A percentile compares a stretch with the other conserved stretches of the same genome.
phyloP scores from a whole-genome alignment of 768 basidiomycete species.

The Rhodotorula graminis region DNA sequence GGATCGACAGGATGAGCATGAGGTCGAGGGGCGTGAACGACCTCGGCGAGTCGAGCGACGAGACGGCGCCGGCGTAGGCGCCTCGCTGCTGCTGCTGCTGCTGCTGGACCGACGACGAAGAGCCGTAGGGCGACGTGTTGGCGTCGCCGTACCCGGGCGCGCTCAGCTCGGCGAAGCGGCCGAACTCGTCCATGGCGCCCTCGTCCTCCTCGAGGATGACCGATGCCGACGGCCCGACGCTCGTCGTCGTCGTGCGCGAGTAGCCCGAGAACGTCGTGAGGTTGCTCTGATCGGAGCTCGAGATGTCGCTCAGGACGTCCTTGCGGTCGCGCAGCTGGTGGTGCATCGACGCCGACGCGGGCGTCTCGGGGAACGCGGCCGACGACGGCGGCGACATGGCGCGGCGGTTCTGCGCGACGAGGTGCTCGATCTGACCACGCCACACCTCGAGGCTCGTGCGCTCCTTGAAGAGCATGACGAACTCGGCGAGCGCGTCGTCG shows the following conservation, averaged over 20 bases:
- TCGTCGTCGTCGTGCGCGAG: slow-evolving; percentile 30
- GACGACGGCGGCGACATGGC: slow-evolving; percentile 28
- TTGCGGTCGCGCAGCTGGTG: background rate
- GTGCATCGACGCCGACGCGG: background rate
- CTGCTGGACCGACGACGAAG: background rate
- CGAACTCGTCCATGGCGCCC: slow-evolving; percentile 11
- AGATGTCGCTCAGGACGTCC: slow-evolving; percentile 8
- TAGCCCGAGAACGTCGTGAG: slow-evolving; percentile 22
- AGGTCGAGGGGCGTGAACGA: slow-evolving; percentile 88
- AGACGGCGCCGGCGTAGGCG: background rate
- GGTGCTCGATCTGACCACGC: slow-evolving; percentile 72
- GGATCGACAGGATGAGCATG: slow-evolving; percentile 83
- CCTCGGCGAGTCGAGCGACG: slow-evolving; percentile 46
- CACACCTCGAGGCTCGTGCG: slow-evolving; percentile 82
- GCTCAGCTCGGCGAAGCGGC: slow-evolving; percentile 1
- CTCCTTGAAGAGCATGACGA: slow-evolving; percentile 93
- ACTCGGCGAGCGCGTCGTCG: slow-evolving; percentile 85
- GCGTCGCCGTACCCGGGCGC: background rate
- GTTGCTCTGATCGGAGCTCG: slow-evolving; percentile 12
- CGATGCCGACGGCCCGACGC: slow-evolving; percentile 11
- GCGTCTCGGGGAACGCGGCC: background rate
- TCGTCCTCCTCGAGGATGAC: slow-evolving; percentile 24
- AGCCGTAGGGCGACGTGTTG: background rate
- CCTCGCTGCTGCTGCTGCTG: no score
- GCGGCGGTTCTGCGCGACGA: slow-evolving; percentile 53